A percentile compares a stretch with the other conserved stretches of the same genome.
These are phyloP conservation scores for Leucocoprinus birnbaumii DNA, from an alignment of 768 basidiomycete species.

Conservation along the genomic window DNA sequence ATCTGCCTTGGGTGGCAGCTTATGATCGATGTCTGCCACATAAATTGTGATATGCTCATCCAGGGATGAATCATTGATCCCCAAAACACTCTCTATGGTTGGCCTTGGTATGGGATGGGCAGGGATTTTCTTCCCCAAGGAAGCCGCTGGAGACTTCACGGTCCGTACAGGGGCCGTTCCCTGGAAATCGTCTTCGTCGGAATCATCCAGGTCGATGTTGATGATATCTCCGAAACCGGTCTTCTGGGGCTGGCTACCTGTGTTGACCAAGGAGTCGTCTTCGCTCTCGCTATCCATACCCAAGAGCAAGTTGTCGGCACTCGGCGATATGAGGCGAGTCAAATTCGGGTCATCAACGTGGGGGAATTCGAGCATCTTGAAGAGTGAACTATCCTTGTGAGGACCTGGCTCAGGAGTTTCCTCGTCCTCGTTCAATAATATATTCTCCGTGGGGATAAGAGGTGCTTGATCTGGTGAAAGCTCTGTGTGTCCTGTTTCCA, in stretches of 20 bases:
- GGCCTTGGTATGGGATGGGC: not conserved
- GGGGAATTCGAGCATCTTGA: not conserved
- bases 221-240: not conserved
- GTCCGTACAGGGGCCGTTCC: not conserved
- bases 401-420: not conserved
- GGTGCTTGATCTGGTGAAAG: not conserved
- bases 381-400: not conserved
- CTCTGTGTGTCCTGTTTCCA: not conserved
- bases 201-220: not conserved
- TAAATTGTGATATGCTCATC: not conserved
- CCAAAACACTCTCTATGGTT: not conserved
- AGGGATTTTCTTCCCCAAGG: not conserved
- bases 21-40: not conserved
- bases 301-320: not conserved
- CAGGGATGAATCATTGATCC: not conserved
- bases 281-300: constrained; percentile 5
- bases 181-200: not conserved
- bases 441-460: not conserved
- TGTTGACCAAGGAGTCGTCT: not conserved
- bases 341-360: not conserved
- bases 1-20: no score
- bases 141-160: not conserved
- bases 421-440: constrained; percentile 7
- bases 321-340: not conserved
- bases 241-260: not conserved